Conservation (phyloP, 768 basidiomycete species). For the Suillus tomentosus region DNA sequence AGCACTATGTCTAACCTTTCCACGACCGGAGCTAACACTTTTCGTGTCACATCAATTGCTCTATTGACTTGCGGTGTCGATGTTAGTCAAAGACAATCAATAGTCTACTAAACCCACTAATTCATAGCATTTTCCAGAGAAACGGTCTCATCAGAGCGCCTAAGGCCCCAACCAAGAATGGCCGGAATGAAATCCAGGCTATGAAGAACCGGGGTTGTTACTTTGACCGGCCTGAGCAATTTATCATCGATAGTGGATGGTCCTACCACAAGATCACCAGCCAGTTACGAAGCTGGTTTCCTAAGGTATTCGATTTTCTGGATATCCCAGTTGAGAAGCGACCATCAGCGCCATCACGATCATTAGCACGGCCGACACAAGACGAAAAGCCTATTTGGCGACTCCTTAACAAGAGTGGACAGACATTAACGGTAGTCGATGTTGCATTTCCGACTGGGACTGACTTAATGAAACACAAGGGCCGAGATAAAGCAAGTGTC, state of each 20-base stretch:
- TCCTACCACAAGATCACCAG: background rate
- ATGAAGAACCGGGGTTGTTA: background rate
- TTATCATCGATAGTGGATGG: background rate
- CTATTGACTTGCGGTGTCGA: background rate
- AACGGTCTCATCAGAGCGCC: background rate
- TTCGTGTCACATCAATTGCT: background rate
- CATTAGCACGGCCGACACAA: background rate
- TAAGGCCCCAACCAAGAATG: background rate
- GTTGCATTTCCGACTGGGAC: background rate
- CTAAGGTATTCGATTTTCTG: background rate
- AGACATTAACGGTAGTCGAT: background rate
- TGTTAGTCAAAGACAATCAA: background rate
- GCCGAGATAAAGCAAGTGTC: too few relatives aligned
- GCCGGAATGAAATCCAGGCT: background rate
- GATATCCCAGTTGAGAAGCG: background rate
- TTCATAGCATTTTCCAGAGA: background rate
- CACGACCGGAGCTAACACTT: too few relatives aligned
- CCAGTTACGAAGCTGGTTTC: background rate
- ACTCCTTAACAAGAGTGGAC: background rate
- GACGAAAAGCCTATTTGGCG: background rate
- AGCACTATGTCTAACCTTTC: too few relatives aligned
- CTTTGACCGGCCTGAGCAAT: background rate
- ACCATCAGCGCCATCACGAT: background rate
- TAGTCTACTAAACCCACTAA: too few relatives aligned
- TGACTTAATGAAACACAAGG: background rate